These are phyloP conservation scores for Penicillium sp. DNA, from an alignment of 2,329 filamentous ascomycete species.

Conservation along the genomic window DNA sequence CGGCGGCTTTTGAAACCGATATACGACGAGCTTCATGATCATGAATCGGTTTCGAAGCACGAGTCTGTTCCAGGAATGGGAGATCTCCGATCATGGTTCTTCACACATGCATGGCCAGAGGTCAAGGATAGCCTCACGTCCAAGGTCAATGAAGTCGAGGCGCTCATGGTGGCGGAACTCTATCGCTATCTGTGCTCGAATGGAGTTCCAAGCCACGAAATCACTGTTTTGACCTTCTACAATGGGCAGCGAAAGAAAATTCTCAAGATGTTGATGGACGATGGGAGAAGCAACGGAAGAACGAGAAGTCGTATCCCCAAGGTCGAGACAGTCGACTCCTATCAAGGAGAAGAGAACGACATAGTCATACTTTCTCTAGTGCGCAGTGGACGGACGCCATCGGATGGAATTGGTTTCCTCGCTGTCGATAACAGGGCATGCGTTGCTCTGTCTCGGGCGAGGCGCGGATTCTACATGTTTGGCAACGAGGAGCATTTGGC, in stretches of 20 bases:
- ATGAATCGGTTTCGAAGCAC: slow-evolving; percentile 57
- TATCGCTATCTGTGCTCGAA: slow-evolving; percentile 72
- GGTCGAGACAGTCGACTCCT: slow-evolving; percentile 82
- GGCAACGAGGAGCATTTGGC: slow-evolving; percentile 66
- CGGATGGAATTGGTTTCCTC: slow-evolving; percentile 69
- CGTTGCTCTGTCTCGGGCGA: slow-evolving; percentile 69
- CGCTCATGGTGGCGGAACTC: slow-evolving; percentile 73
- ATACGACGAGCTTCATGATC: slow-evolving; percentile 62
- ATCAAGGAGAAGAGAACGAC: slow-evolving; percentile 89
- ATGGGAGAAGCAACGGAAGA: slow-evolving; percentile 32
- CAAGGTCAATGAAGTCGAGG: slow-evolving; percentile 70
- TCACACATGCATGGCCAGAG: slow-evolving; percentile 67
- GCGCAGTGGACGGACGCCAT: slow-evolving; percentile 59
- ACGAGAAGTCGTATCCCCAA: slow-evolving; percentile 54
- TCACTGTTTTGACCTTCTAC: slow-evolving; percentile 87
- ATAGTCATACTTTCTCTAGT: slow-evolving; percentile 79
- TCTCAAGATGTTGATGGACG: slow-evolving; percentile 46
- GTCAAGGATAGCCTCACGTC: slow-evolving; percentile 63
- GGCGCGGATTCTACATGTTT: slow-evolving; percentile 79
- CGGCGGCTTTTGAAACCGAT: slow-evolving; percentile 62
- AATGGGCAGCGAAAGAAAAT: slow-evolving; percentile 76
- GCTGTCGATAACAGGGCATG: slow-evolving; percentile 64
- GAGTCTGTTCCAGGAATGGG: slow-evolving; percentile 65
- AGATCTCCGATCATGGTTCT: slow-evolving; percentile 60
- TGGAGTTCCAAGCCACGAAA: slow-evolving; percentile 59